Percentiles rank a stretch among this genome's conserved stretches.
Evolutionary conservation across 352 stramenopile genomes (phyloP).

Genomic region (Globisporangium polare): DNA sequence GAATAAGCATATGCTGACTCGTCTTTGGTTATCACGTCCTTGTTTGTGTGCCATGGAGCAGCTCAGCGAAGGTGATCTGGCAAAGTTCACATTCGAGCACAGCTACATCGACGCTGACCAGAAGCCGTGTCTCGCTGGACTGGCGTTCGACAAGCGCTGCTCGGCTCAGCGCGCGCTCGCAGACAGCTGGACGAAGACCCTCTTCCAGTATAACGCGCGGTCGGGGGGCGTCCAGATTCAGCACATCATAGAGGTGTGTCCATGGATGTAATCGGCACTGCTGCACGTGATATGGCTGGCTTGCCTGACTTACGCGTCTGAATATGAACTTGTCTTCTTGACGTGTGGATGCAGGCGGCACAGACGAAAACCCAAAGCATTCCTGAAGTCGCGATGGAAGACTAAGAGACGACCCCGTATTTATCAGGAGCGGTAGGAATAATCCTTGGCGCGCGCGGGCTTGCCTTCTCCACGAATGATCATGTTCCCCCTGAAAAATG

Average conservation of each 20-base stretch:
- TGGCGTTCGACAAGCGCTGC: conserved; percentile 69
- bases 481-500: conserved; percentile 75
- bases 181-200: conserved; percentile 88
- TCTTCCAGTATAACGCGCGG: conserved; percentile 76
- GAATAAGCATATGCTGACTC: background rate
- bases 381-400: conserved; percentile 13
- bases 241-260: conserved; percentile 52
- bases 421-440: conserved; percentile 26
- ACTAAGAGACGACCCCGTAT: conserved; percentile 5
- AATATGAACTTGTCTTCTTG: background rate
- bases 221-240: conserved; percentile 59
- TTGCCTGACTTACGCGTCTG: too few relatives aligned
- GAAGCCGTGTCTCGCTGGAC: conserved; percentile 41
- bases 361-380: conserved; percentile 1
- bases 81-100: conserved; percentile 74
- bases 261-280: background rate
- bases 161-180: conserved; percentile 78
- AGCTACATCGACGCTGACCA: conserved; percentile 46
- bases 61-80: conserved; percentile 72
- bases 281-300: too few relatives aligned
- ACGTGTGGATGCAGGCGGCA: conserved; percentile 19
- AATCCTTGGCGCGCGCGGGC: conserved; percentile 31
- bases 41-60: conserved; percentile 14
- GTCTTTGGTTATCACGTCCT: background rate
- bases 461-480: conserved; percentile 50